Evolutionary conservation across 441 rosid species (phyloP), one percentile per base, ranked within the genome.

Genomic region (Bruguiera hainesii): DNA sequence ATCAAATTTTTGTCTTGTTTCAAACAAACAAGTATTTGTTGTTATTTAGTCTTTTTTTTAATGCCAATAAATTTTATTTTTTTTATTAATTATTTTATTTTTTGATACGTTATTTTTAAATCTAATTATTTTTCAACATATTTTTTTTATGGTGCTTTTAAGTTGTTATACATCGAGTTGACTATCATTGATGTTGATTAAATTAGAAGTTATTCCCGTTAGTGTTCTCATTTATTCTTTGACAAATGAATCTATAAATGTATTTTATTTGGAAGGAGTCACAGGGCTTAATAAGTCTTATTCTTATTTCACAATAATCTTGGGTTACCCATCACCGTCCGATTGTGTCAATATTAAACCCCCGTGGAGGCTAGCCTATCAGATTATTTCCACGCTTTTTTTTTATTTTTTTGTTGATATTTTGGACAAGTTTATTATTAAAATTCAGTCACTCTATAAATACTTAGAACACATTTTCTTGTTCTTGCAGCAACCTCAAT

Each of bases 301-400:
- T 42, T 42, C 13, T 13, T 3, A 42, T 42, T 2, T 4, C 5
- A 42, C 1, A 29, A 64, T 16, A 49, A 5, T 18, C 29, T 18
- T 3, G 29, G 49, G 37, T 48, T 13, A 59, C 8, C 60, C 59
- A 64, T 61, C 69, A 61, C 75, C 75, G 71, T 74, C 56, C 0
- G 72, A 80, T 76, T 31, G 4, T 28, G 6, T 61, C 46, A 10
- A 67, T 67, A 56, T 68, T 66, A 46, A 42, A 42, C 18, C 20
- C 75, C 69, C 60, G 61, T 69, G 78, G 65, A 37, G 28, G 26
- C 30, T 13, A 42, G 19, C 53, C 51, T 16, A 61, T 69, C 69
- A 56, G 10, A 33, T 9, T 4, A 20, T 49, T 26, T 52, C 51
- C 33, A 42, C 21, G 13, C 25, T 35, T 37, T 18, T 0, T 5